Conservation (phyloP, 306 rosid genomes). For the Quercus agrifolia region DNA sequence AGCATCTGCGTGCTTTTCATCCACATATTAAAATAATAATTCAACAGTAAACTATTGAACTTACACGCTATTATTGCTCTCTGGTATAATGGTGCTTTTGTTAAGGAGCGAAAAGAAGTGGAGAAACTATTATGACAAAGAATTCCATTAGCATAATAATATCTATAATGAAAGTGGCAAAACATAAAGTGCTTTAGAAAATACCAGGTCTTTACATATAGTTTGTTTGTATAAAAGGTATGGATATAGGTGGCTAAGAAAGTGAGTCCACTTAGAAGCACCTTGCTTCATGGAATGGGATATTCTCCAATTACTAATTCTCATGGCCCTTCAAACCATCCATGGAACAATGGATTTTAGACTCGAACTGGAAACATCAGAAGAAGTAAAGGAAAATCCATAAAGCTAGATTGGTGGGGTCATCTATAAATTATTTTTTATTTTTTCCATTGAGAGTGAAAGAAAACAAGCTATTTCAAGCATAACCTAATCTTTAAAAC, state of each 20-base stretch:
- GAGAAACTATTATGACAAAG: conserved; percentile 37
- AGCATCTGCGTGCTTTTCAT: conserved; percentile 7
- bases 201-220: conserved; percentile 27
- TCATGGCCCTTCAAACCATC: conserved; percentile 25
- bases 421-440: conserved; percentile 9
- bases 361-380: not conserved
- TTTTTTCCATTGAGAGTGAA: not conserved
- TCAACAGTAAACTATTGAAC: not conserved
- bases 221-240: conserved; percentile 17
- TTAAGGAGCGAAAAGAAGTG: conserved; percentile 28
- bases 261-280: conserved; percentile 55
- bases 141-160: conserved; percentile 51
- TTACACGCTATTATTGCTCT: not conserved
- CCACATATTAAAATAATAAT: conserved; percentile 4
- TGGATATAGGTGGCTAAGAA: conserved; percentile 39
- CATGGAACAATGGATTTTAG: conserved; percentile 1
- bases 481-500: not conserved
- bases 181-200: conserved; percentile 37
- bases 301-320: conserved; percentile 30
- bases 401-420: conserved; percentile 23
- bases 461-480: not conserved
- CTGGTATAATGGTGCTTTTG: conserved; percentile 23
- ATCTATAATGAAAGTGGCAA: conserved; percentile 50
- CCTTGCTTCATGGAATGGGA: conserved; percentile 36
- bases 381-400: not conserved